phyloP scores from a whole-genome alignment of 2,329 filamentous ascomycete species.

The Pseudogymnoascus verrucosus region DNA sequence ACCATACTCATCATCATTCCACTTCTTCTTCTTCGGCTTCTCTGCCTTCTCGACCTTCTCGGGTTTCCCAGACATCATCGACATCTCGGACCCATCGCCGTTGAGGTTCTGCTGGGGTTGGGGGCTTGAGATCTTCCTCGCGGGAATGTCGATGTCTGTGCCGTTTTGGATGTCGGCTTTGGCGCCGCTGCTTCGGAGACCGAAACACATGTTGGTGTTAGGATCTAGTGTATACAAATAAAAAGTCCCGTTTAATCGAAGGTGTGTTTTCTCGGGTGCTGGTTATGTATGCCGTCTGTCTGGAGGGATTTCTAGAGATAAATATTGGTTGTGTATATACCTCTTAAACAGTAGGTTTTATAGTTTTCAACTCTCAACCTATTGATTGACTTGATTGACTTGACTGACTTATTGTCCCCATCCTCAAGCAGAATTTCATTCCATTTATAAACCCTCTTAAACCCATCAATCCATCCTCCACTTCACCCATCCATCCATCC shows the following conservation, averaged over 20 bases:
- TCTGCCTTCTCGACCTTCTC: not conserved
- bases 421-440: not conserved
- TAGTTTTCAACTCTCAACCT: too few relatives aligned
- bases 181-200: not conserved
- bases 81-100: not conserved
- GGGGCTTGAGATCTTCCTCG: not conserved
- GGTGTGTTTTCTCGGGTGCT: too few relatives aligned
- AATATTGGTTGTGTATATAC: too few relatives aligned
- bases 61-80: too few relatives aligned
- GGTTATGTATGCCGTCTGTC: not conserved
- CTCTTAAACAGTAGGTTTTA: too few relatives aligned
- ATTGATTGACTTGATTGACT: too few relatives aligned
- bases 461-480: not conserved
- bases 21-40: not conserved
- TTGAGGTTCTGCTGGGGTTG: not conserved
- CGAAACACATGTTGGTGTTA: too few relatives aligned
- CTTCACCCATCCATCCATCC: not conserved
- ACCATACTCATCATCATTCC: not conserved
- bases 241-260: too few relatives aligned
- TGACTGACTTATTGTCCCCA: too few relatives aligned
- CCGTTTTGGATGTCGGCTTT: not conserved
- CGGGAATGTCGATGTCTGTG: not conserved
- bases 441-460: not conserved
- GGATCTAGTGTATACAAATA: too few relatives aligned
- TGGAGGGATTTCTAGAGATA: not conserved